A percentile compares a stretch with the other conserved stretches of the same genome.
Conservation (phyloP, 2,329 filamentous ascomycete species). For the Harringtonia aguacate region DNA sequence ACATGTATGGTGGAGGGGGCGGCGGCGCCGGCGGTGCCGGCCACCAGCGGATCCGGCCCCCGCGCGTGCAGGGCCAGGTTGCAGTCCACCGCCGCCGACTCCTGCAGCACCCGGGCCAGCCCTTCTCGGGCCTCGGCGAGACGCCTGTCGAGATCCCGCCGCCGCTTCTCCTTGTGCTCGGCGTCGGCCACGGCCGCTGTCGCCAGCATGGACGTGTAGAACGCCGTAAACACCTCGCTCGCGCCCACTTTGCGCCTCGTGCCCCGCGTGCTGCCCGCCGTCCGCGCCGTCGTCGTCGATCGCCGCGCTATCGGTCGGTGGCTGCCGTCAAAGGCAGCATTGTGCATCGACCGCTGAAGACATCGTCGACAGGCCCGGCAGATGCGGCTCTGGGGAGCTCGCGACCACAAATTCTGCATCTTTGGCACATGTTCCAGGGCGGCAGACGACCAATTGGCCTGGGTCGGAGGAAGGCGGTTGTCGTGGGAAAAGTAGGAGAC, state of each 20-base stretch:
- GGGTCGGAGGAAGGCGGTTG: neutral
- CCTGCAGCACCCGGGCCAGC: slow-evolving; percentile 4
- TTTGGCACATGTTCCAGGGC: slow-evolving; percentile 22
- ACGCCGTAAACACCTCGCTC: slow-evolving; percentile 51
- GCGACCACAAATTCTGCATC: slow-evolving; percentile 62
- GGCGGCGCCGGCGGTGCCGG: neutral
- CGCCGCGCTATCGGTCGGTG: slow-evolving; percentile 27
- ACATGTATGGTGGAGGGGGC: neutral
- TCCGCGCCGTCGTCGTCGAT: slow-evolving; percentile 27
- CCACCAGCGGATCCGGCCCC: neutral
- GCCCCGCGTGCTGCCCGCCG: slow-evolving; percentile 17
- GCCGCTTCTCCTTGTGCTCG: slow-evolving; percentile 43
- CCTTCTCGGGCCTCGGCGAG: slow-evolving; percentile 40
- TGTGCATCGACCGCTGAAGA: slow-evolving; percentile 21
- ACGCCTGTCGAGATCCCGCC: slow-evolving; percentile 49
- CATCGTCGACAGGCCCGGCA: slow-evolving; percentile 58
- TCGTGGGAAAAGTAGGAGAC: neutral
- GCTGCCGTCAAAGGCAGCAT: slow-evolving; percentile 17
- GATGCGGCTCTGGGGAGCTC: slow-evolving; percentile 51
- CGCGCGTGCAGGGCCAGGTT: neutral
- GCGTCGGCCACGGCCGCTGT: slow-evolving; percentile 54
- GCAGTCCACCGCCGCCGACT: slow-evolving; percentile 1
- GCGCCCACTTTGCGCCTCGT: slow-evolving; percentile 37
- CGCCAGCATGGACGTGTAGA: slow-evolving; percentile 58
- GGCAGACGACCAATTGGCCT: neutral